A percentile compares a stretch with the other conserved stretches of the same genome.
These are phyloP conservation scores for Blepharisma japonicum DNA, from an alignment of 73 alveolate genomes.

Conservation along the genomic window DNA sequence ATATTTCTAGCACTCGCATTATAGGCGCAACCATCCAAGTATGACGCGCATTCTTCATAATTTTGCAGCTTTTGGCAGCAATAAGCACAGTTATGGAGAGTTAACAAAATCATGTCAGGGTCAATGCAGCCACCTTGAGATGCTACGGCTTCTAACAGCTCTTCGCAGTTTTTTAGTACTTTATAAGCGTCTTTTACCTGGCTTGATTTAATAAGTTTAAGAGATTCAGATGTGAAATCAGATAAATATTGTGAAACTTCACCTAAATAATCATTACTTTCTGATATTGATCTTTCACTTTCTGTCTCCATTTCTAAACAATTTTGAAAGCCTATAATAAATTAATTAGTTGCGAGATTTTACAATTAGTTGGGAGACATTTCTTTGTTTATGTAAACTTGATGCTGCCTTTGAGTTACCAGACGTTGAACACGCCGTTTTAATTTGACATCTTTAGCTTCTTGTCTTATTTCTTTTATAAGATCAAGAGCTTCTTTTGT, in stretches of 20 bases:
- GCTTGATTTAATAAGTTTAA: constrained; percentile 34
- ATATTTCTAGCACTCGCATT: constrained; percentile 14
- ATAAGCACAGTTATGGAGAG: constrained; percentile 13
- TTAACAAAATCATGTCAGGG: neutral
- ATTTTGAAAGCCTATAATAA: no score
- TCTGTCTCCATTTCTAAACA: neutral
- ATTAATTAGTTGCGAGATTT: no score
- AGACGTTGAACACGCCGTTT: no score
- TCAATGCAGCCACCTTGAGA: constrained; percentile 50
- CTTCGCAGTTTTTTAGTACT: constrained; percentile 47
- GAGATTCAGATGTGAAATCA: neutral
- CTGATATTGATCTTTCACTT: constrained; percentile 3
- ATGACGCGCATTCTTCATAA: constrained; percentile 64
- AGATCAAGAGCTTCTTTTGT: no score
- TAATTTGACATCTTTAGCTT: no score
- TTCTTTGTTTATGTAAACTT: no score
- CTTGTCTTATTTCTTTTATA: no score
- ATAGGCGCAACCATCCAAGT: constrained; percentile 64
- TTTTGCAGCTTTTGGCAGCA: constrained; percentile 58
- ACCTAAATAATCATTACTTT: constrained; percentile 7
- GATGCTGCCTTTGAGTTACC: no score
- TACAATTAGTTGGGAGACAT: no score
- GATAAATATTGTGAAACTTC: constrained; percentile 1
- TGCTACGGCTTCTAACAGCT: constrained; percentile 50
- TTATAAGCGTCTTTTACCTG: constrained; percentile 51